Conservation (phyloP, 1,139 yeast species). For the Candida sp. region DNA sequence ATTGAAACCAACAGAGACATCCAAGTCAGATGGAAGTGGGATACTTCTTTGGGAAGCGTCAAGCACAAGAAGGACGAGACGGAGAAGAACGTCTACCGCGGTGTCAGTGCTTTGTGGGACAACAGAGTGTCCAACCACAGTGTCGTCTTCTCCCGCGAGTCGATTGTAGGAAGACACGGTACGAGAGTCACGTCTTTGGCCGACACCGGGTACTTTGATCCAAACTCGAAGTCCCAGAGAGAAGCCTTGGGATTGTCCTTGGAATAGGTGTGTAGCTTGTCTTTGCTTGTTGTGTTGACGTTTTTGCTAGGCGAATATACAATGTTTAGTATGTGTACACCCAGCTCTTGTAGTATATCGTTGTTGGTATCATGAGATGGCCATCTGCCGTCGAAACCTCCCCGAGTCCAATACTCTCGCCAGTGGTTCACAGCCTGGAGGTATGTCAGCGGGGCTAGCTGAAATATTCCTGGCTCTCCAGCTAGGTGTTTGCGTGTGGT, state of each 20-base stretch:
- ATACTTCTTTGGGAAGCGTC: constrained; percentile 7
- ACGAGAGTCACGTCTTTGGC: constrained; percentile 64
- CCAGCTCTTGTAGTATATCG: constrained; percentile 11
- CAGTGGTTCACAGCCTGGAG: too few relatives aligned
- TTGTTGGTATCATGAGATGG: neutral
- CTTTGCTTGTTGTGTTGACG: too few relatives aligned
- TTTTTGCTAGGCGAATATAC: too few relatives aligned
- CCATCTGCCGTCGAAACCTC: too few relatives aligned
- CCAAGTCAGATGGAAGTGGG: constrained; percentile 62
- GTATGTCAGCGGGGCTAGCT: too few relatives aligned
- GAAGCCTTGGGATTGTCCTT: constrained; percentile 51
- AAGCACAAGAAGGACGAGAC: constrained; percentile 17
- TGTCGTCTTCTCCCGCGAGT: constrained; percentile 57
- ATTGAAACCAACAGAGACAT: constrained; percentile 42
- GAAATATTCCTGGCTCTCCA: too few relatives aligned
- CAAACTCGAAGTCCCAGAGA: constrained; percentile 55
- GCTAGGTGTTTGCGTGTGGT: too few relatives aligned
- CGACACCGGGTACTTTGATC: constrained; percentile 57
- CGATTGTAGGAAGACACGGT: constrained; percentile 56
- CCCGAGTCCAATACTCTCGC: too few relatives aligned
- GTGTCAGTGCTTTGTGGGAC: constrained; percentile 64
- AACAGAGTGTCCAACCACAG: constrained; percentile 56
- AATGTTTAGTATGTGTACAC: neutral
- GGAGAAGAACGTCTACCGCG: constrained; percentile 49
- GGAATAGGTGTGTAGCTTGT: constrained; percentile 13